Evolutionary conservation across 495 filamentous ascomycete species (phyloP).

Genomic region (Elasticomyces elasticus): DNA sequence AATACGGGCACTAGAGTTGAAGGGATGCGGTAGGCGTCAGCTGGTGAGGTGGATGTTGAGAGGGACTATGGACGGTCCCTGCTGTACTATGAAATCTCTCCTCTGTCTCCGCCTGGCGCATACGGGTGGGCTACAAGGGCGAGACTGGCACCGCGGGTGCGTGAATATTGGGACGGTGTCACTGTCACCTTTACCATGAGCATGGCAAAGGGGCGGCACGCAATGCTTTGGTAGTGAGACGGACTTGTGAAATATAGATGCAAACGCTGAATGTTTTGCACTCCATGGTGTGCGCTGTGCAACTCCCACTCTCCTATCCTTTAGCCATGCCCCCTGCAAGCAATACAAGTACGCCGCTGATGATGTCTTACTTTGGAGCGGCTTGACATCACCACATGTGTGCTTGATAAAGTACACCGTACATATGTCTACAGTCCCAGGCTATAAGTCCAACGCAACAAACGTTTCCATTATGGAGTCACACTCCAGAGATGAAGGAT

Average conservation of each 20-base stretch:
- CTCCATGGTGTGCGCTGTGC: no score
- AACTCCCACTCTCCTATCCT: no score
- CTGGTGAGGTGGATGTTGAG: not conserved
- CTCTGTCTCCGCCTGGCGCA: not conserved
- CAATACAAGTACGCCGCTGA: no score
- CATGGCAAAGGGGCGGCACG: not conserved
- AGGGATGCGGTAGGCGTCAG: not conserved
- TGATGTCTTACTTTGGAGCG: no score
- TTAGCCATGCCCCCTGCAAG: no score
- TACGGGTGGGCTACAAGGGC: not conserved
- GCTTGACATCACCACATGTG: no score
- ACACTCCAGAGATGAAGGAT: no score
- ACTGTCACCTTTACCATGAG: not conserved
- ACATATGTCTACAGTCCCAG: no score
- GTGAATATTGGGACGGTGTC: not conserved
- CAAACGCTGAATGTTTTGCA: not conserved
- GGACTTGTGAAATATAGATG: not conserved
- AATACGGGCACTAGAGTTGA: constrained; percentile 17
- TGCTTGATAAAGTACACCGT: no score
- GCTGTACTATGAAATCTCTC: not conserved
- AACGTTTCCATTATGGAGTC: no score
- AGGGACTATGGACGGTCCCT: not conserved
- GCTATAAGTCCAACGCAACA: no score
- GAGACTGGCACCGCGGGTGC: not conserved
- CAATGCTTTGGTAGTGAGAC: not conserved